Conservation (phyloP, 1,284 basidiomycete species). For the Puccinia brachypodii region DNA sequence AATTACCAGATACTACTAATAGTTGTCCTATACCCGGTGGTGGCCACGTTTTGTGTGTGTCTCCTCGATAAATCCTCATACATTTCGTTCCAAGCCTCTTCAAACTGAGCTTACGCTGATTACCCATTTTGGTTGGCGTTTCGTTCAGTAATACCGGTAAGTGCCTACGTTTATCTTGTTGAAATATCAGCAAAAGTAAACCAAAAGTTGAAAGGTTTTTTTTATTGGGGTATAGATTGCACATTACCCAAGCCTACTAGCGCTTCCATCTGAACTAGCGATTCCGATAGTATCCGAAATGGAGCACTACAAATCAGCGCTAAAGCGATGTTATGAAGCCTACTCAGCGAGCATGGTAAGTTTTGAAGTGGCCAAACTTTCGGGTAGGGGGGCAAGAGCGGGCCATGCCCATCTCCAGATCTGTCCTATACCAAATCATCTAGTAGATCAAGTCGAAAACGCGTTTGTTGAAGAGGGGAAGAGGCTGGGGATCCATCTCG, state of each 20-base stretch:
- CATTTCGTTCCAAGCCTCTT: conserved; percentile 62
- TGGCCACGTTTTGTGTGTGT: conserved; percentile 72
- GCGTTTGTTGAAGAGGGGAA: conserved; percentile 71
- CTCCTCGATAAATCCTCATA: conserved; percentile 58
- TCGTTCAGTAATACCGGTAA: conserved; percentile 29
- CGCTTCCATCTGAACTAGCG: conserved; percentile 73
- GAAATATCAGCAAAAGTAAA: no score
- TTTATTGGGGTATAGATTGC: conserved; percentile 16
- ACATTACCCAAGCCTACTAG: conserved; percentile 66
- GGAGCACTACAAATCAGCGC: conserved; percentile 74
- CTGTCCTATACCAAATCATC: conserved; percentile 71
- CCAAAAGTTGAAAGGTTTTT: no score
- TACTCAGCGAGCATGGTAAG: conserved; percentile 69
- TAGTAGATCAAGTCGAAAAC: conserved; percentile 67
- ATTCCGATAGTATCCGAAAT: conserved; percentile 76
- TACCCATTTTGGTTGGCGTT: background rate
- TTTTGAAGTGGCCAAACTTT: conserved; percentile 83
- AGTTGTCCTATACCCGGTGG: conserved; percentile 74
- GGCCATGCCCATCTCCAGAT: conserved; percentile 90
- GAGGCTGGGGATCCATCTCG: conserved; percentile 51
- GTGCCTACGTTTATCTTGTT: no score
- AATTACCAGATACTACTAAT: conserved; percentile 71
- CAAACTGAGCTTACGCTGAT: background rate
- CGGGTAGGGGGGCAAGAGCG: conserved; percentile 66
- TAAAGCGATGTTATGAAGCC: conserved; percentile 71